Evolutionary conservation across 1,139 yeast species (phyloP).

Genomic region (Torulaspora globosa): DNA sequence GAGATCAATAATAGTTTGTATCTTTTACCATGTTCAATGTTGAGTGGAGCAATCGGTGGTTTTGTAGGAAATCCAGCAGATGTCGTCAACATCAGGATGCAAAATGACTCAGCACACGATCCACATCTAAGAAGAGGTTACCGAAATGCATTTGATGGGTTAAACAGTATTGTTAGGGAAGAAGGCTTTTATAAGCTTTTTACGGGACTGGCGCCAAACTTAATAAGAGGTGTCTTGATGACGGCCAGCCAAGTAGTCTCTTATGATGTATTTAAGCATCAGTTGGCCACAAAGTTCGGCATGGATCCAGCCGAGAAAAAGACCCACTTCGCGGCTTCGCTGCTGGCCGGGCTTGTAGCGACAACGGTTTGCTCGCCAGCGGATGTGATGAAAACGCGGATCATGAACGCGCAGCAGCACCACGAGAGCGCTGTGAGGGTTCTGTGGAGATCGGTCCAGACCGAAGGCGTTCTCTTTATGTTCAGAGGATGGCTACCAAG

Average conservation of each 20-base stretch:
- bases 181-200: constrained; percentile 63
- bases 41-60: constrained; percentile 81
- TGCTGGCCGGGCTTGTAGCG: constrained; percentile 79
- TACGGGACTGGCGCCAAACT: constrained; percentile 74
- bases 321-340: constrained; percentile 74
- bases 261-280: constrained; percentile 68
- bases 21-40: constrained; percentile 73
- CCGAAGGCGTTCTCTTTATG: constrained; percentile 73
- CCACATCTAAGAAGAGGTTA: constrained; percentile 65
- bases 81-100: constrained; percentile 86
- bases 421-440: constrained; percentile 50
- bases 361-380: constrained; percentile 91
- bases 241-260: constrained; percentile 90
- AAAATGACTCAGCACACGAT: constrained; percentile 74
- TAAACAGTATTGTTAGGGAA: constrained; percentile 52
- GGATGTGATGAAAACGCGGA: constrained; percentile 83
- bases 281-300: constrained; percentile 49
- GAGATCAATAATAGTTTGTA: constrained; percentile 34
- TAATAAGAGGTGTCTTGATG: constrained; percentile 79
- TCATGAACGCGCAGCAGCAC: constrained; percentile 65
- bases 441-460: constrained; percentile 52
- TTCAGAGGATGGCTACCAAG: constrained; percentile 91
- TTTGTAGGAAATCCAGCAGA: constrained; percentile 85
- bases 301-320: constrained; percentile 59
- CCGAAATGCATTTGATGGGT: constrained; percentile 74